Conservation (phyloP, 2,329 filamentous ascomycete species). For the Xylaria sp. region DNA sequence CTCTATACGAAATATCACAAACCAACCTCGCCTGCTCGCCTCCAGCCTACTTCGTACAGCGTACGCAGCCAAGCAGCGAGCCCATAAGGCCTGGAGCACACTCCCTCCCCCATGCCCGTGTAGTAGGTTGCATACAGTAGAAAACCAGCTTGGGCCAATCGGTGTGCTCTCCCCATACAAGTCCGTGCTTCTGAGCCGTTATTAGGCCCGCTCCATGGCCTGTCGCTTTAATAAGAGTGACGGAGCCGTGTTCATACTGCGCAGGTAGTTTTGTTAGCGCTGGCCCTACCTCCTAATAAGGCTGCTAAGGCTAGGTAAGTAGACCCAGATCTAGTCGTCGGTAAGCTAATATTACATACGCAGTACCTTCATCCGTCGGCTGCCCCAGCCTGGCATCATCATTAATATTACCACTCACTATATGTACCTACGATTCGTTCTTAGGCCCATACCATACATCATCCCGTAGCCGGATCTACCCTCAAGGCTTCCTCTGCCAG, state of each 20-base stretch:
- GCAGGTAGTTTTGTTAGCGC: background rate
- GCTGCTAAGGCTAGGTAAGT: no score
- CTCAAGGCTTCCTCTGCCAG: slow-evolving; percentile 20
- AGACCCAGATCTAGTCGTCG: background rate
- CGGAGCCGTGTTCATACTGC: background rate
- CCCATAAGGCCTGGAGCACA: no score
- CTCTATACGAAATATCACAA: background rate
- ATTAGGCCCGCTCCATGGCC: no score
- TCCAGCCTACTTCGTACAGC: no score
- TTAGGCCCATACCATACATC: background rate
- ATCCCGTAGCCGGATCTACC: slow-evolving; percentile 20
- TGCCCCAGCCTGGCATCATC: background rate
- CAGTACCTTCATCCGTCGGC: background rate
- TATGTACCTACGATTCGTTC: slow-evolving; percentile 20
- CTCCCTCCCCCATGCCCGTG: no score
- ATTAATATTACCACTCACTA: slow-evolving; percentile 15
- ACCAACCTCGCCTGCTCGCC: background rate
- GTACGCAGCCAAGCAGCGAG: no score
- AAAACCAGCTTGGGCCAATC: background rate
- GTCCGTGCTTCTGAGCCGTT: background rate
- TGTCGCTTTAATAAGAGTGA: no score
- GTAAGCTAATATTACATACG: background rate
- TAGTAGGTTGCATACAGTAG: no score
- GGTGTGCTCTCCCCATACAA: background rate
- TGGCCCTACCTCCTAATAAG: background rate